A percentile compares a stretch with the other conserved stretches of the same genome.
phyloP scores from a whole-genome alignment of 108 stramenopile species.

The Parietichytrium sp. region DNA sequence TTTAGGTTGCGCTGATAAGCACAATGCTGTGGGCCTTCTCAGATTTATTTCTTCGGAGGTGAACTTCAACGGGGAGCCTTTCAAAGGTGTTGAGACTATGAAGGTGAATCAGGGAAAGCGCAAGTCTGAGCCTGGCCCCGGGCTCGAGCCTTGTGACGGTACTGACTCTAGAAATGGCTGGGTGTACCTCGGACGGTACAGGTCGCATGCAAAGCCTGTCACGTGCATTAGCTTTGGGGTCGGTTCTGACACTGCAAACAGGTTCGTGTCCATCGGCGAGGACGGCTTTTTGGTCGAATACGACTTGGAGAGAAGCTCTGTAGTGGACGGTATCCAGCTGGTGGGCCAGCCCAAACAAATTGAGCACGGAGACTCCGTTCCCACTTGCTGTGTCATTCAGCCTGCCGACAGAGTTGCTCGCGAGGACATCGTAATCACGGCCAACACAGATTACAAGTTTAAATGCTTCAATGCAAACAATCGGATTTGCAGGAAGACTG shows the following conservation, averaged over 20 bases:
- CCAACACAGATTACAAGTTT: constrained; percentile 61
- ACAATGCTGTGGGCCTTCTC: constrained; percentile 14
- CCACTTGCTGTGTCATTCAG: constrained; percentile 58
- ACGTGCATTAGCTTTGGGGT: constrained; percentile 59
- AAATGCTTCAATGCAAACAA: constrained; percentile 59
- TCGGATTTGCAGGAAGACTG: constrained; percentile 56
- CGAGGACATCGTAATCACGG: constrained; percentile 59
- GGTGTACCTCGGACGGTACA: constrained; percentile 45
- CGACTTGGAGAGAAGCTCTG: constrained; percentile 46
- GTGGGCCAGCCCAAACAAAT: constrained; percentile 41
- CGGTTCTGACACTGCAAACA: constrained; percentile 52
- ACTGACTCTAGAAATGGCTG: not conserved
- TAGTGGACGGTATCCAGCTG: constrained; percentile 27
- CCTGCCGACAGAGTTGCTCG: constrained; percentile 54
- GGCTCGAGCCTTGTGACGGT: constrained; percentile 26
- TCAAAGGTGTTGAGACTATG: constrained; percentile 15
- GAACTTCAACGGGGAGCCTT: not conserved
- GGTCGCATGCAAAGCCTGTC: constrained; percentile 44
- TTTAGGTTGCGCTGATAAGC: constrained; percentile 43
- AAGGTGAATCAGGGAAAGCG: not conserved
- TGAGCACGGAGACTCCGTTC: constrained; percentile 51
- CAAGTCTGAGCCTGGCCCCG: not conserved
- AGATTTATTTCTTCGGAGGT: not conserved
- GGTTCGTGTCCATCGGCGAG: constrained; percentile 56
- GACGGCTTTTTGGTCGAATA: constrained; percentile 62